Conservation (phyloP, 2,329 filamentous ascomycete genomes). For the Orbilia oligospora region DNA sequence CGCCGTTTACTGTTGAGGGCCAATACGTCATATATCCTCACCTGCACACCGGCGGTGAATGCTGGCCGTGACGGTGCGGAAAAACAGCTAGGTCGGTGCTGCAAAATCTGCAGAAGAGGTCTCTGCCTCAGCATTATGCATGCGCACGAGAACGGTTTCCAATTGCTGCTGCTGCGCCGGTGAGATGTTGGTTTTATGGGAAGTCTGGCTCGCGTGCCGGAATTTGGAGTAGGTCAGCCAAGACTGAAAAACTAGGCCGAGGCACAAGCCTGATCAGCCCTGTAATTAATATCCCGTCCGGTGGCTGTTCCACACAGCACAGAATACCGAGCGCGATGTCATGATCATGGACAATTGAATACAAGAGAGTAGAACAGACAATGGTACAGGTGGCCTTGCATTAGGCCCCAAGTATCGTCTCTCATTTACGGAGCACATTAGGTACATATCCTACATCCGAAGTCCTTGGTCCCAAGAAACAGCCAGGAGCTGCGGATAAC, state of each 20-base stretch:
- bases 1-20: background rate
- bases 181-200: conserved; percentile 12
- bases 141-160: background rate
- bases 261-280: background rate
- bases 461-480: background rate
- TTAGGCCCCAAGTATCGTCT: no score
- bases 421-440: no score
- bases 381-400: background rate
- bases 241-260: conserved; percentile 6
- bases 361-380: background rate
- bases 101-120: conserved; percentile 31
- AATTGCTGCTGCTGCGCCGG: conserved; percentile 9
- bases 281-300: background rate
- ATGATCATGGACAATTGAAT: no score
- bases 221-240: conserved; percentile 17
- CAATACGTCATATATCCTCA: conserved; percentile 2
- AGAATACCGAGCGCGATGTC: no score
- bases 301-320: background rate
- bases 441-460: conserved; percentile 13
- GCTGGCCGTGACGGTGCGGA: background rate
- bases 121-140: conserved; percentile 39
- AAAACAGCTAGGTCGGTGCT: conserved; percentile 6
- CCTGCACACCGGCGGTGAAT: background rate
- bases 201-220: conserved; percentile 33
- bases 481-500: conserved; percentile 3